phyloP scores from a whole-genome alignment of 2,329 filamentous ascomycete genomes.

The Macroventuria anomochaeta region DNA sequence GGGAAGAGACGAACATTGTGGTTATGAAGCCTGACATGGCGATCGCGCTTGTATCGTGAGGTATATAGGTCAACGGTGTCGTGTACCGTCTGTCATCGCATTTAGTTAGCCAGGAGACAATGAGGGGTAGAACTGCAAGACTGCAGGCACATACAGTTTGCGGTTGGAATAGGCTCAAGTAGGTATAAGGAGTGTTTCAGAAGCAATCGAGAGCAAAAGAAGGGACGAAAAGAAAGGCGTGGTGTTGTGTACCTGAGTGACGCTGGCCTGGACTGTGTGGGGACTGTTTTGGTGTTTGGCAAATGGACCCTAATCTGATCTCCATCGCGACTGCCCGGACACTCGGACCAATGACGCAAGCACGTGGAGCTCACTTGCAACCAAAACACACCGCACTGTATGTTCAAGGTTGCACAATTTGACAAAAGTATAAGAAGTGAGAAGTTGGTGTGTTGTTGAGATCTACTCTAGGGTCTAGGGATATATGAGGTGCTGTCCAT shows the following conservation, averaged over 20 bases:
- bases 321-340: conserved; percentile 19
- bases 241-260: conserved; percentile 8
- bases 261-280: conserved; percentile 11
- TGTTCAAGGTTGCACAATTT: conserved; percentile 1
- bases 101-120: conserved; percentile 45
- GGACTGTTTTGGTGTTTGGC: conserved; percentile 22
- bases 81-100: conserved; percentile 31
- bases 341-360: conserved; percentile 23
- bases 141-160: conserved; percentile 25
- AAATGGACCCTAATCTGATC: conserved; percentile 18
- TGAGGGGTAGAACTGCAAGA: conserved; percentile 22
- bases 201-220: not conserved
- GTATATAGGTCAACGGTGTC: conserved; percentile 28
- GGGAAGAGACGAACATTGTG: conserved; percentile 71
- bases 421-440: not conserved
- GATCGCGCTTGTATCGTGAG: conserved; percentile 19
- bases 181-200: not conserved
- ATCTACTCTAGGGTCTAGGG: conserved; percentile 34
- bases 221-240: conserved; percentile 4
- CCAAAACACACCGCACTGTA: conserved; percentile 1
- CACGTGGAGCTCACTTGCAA: conserved; percentile 9
- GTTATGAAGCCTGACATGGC: conserved; percentile 79
- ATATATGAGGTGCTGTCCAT: conserved; percentile 17
- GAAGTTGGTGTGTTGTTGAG: conserved; percentile 13
- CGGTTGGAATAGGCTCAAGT: not conserved